Conservation (phyloP, 805 yeast genomes). For the Lachancea dasiensis region DNA sequence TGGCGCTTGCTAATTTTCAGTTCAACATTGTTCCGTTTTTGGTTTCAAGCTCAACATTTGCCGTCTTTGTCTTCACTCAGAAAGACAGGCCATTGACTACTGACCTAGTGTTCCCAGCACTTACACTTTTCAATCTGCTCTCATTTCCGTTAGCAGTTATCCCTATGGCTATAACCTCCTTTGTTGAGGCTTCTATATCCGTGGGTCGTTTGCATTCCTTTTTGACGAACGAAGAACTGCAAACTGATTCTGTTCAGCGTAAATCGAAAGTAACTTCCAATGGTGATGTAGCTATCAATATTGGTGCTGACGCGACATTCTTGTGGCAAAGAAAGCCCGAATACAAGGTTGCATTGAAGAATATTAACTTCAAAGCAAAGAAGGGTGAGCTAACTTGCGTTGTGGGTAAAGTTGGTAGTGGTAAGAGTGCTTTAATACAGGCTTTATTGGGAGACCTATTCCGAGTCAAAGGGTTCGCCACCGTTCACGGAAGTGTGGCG, state of each 20-base stretch:
- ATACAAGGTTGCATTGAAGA: conserved; percentile 59
- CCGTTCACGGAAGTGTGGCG: conserved; percentile 71
- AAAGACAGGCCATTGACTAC: conserved; percentile 66
- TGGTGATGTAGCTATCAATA: conserved; percentile 64
- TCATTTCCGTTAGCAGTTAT: conserved; percentile 88
- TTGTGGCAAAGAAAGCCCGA: conserved; percentile 71
- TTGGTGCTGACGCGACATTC: conserved; percentile 60
- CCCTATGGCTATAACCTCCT: conserved; percentile 81
- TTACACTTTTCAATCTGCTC: conserved; percentile 79
- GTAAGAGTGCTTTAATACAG: conserved; percentile 79
- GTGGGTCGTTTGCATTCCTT: conserved; percentile 66
- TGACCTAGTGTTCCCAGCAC: conserved; percentile 87
- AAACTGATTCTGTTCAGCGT: conserved; percentile 58
- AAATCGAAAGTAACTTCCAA: conserved; percentile 38
- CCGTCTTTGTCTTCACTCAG: conserved; percentile 58
- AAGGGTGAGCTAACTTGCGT: conserved; percentile 80
- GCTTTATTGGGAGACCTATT: conserved; percentile 78
- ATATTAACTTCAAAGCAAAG: conserved; percentile 55
- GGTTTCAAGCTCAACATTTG: conserved; percentile 88
- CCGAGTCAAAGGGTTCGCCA: conserved; percentile 66
- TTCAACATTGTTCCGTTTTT: conserved; percentile 85
- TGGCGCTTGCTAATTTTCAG: conserved; percentile 65
- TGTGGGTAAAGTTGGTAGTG: conserved; percentile 87
- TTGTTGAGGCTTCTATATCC: conserved; percentile 88
- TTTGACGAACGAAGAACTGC: conserved; percentile 72